Conservation (phyloP, 768 basidiomycete genomes). For the Trichaptum fuscoviolaceum region DNA sequence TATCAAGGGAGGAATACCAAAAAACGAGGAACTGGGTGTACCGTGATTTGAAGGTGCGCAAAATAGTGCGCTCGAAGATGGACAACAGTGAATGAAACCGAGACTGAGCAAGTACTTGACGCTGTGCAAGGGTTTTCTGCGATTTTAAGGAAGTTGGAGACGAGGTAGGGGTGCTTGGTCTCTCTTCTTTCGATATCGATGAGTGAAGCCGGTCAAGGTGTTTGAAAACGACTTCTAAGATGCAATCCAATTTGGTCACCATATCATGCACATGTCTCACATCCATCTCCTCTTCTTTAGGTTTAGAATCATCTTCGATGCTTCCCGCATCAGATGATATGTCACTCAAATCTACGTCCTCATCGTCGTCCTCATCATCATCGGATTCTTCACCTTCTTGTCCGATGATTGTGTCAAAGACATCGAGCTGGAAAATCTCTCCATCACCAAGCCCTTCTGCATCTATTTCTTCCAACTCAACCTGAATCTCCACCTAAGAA, state of each 20-base stretch:
- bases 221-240: constrained; percentile 79
- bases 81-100: constrained; percentile 87
- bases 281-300: constrained; percentile 34
- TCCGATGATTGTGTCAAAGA: constrained; percentile 79
- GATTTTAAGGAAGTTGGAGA: constrained; percentile 24
- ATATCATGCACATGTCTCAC: constrained; percentile 74
- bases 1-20: constrained; percentile 88
- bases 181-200: constrained; percentile 14
- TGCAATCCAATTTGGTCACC: constrained; percentile 88
- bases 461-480: constrained; percentile 90
- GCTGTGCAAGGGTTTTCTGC: constrained; percentile 11
- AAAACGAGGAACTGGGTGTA: constrained; percentile 97
- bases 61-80: constrained; percentile 90
- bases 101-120: constrained; percentile 35
- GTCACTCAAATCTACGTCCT: constrained; percentile 57
- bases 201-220: constrained; percentile 61
- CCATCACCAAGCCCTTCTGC: constrained; percentile 44
- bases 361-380: constrained; percentile 49
- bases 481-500: constrained; percentile 87
- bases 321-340: constrained; percentile 66
- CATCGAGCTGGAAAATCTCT: constrained; percentile 70
- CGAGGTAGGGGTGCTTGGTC: constrained; percentile 19
- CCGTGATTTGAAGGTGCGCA: constrained; percentile 94
- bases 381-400: constrained; percentile 64
- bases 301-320: constrained; percentile 37